Conservation (phyloP, 805 yeast species). For the Brettanomyces custersianus region DNA sequence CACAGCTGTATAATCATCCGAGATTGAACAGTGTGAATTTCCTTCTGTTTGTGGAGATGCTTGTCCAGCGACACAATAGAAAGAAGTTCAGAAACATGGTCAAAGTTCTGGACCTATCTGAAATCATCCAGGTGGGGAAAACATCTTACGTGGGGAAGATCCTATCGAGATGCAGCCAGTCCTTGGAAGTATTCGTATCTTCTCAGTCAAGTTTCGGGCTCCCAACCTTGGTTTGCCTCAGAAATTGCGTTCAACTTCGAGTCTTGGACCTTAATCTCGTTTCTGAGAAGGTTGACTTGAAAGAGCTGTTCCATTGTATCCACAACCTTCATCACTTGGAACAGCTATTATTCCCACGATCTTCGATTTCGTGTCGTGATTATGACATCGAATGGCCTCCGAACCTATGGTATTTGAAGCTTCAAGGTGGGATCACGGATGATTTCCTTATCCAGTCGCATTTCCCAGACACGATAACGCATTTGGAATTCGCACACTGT, state of each 20-base stretch:
- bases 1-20: constrained; percentile 60
- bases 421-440: constrained; percentile 86
- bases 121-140: constrained; percentile 82
- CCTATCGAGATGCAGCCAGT: constrained; percentile 63
- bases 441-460: constrained; percentile 59
- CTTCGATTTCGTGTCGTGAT: constrained; percentile 66
- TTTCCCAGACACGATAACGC: constrained; percentile 67
- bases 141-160: constrained; percentile 83
- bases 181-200: constrained; percentile 65
- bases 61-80: constrained; percentile 30
- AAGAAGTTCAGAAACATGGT: constrained; percentile 52
- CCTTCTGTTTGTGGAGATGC: constrained; percentile 61
- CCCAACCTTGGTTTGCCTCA: constrained; percentile 76
- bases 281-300: constrained; percentile 80
- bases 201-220: constrained; percentile 94
- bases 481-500: constrained; percentile 79
- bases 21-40: constrained; percentile 59
- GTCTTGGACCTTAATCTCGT: constrained; percentile 76
- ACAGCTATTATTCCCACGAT: constrained; percentile 78
- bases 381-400: constrained; percentile 66
- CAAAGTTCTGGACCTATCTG: constrained; percentile 59
- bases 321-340: constrained; percentile 52
- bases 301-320: constrained; percentile 72
- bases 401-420: constrained; percentile 55
- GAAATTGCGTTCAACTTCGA: constrained; percentile 55